These are phyloP conservation scores for Zoysia pacifica DNA, from an alignment of 176 grass and related monocot genomes.

Conservation along the genomic window DNA sequence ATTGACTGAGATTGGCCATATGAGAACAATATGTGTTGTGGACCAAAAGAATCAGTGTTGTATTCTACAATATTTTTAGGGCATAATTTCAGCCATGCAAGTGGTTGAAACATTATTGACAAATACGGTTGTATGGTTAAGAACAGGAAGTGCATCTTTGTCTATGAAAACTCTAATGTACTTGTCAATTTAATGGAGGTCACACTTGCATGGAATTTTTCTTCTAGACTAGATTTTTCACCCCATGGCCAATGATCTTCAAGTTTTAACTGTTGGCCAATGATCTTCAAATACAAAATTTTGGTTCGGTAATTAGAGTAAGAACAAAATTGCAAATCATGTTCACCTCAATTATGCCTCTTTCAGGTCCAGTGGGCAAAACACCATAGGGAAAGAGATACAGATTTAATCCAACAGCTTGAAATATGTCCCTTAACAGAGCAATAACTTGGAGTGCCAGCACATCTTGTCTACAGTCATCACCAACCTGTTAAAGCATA, in stretches of 20 bases:
- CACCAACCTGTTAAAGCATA: conserved; percentile 80
- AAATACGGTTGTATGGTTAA: too few species aligned
- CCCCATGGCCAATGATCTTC: not conserved
- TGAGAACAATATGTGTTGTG: not conserved
- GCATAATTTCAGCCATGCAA: conserved; percentile 18
- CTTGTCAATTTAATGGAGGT: conserved; percentile 15
- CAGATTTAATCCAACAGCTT: conserved; percentile 88
- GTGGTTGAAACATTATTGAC: not conserved
- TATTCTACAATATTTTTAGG: conserved; percentile 5
- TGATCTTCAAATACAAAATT: conserved; percentile 1
- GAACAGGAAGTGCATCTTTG: too few species aligned
- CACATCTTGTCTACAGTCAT: conserved; percentile 99
- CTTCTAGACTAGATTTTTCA: conserved; percentile 5
- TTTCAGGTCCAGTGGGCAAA: conserved; percentile 82
- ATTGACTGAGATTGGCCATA: conserved; percentile 2
- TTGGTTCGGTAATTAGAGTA: not conserved
- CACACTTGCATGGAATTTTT: conserved; percentile 15
- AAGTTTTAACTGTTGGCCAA: not conserved
- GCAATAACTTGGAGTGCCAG: conserved; percentile 97
- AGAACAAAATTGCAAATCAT: conserved; percentile 11
- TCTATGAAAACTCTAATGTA: not conserved
- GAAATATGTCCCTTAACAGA: conserved; percentile 87
- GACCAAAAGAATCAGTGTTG: not conserved
- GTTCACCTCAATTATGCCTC: conserved; percentile 96
- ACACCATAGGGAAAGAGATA: conserved; percentile 98